Percentiles rank a stretch among this genome's conserved stretches.
Conservation (phyloP, 2,329 filamentous ascomycete genomes). For the Colletotrichum theobromicola region DNA sequence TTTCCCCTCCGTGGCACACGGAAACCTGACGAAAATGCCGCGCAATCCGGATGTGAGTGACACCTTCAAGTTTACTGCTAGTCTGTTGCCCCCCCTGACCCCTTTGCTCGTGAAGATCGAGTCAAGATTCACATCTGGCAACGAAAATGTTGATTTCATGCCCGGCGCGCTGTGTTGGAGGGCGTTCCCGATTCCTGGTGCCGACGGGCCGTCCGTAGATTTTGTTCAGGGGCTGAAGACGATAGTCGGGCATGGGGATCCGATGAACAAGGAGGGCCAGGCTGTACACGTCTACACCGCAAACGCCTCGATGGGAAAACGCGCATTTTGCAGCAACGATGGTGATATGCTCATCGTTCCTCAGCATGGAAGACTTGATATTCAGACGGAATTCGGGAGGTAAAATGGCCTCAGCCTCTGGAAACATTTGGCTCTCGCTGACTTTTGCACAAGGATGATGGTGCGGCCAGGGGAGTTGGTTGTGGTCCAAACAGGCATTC, state of each 20-base stretch:
- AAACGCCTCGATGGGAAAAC: constrained; percentile 48
- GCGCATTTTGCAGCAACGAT: constrained; percentile 59
- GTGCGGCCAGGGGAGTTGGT: constrained; percentile 69
- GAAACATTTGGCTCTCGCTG: not conserved
- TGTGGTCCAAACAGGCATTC: constrained; percentile 67
- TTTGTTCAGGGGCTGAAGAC: constrained; percentile 55
- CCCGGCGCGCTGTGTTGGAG: constrained; percentile 46
- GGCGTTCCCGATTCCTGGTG: constrained; percentile 32
- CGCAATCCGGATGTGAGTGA: constrained; percentile 15
- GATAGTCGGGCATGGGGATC: constrained; percentile 53
- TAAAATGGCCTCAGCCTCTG: constrained; percentile 23
- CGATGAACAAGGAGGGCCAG: constrained; percentile 53
- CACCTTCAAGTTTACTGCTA: not conserved
- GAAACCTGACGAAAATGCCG: constrained; percentile 6
- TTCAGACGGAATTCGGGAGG: constrained; percentile 70
- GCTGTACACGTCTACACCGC: constrained; percentile 54
- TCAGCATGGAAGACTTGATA: constrained; percentile 66
- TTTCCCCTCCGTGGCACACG: constrained; percentile 31
- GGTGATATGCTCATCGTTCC: constrained; percentile 70
- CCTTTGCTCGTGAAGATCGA: constrained; percentile 18
- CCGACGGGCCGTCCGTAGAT: constrained; percentile 34
- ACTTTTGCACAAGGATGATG: constrained; percentile 28
- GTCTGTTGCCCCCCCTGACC: not conserved
- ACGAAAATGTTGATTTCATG: constrained; percentile 41
- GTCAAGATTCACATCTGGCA: constrained; percentile 43